Percentiles rank a stretch among this genome's conserved stretches.
phyloP scores from a whole-genome alignment of 306 rosid species.

The Ceratonia siliqua region DNA sequence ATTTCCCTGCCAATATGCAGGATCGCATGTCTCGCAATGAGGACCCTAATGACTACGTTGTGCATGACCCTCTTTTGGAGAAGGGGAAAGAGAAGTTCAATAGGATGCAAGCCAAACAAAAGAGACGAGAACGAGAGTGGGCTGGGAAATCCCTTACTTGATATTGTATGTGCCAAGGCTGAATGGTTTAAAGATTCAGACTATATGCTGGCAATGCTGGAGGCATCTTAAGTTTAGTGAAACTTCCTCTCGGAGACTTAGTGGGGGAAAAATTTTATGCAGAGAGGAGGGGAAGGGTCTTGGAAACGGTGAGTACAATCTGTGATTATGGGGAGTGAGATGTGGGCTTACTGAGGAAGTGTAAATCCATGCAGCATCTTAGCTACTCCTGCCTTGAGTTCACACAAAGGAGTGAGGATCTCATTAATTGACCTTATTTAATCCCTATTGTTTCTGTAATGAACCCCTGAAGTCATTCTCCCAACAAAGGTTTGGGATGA shows the following conservation, averaged over 20 bases:
- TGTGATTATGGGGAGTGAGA: slow-evolving; percentile 3
- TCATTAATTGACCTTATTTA: slow-evolving; percentile 3
- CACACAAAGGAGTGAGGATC: slow-evolving; percentile 13
- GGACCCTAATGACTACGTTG: slow-evolving; percentile 80
- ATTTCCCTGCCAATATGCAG: slow-evolving; percentile 44
- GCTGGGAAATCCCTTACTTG: slow-evolving; percentile 59
- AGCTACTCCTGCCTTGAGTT: slow-evolving; percentile 6
- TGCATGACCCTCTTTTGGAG: slow-evolving; percentile 92
- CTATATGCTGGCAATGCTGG: background rate
- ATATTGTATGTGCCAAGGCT: slow-evolving; percentile 20
- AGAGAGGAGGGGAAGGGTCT: background rate
- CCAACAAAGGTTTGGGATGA: too few species aligned
- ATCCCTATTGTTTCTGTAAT: too few species aligned
- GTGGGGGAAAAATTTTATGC: slow-evolving; percentile 4
- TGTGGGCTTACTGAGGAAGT: slow-evolving; percentile 1
- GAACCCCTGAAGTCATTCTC: too few species aligned
- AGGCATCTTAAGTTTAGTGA: background rate
- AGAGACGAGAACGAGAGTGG: slow-evolving; percentile 57
- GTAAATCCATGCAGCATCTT: background rate
- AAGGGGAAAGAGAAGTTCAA: slow-evolving; percentile 94
- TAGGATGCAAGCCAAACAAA: slow-evolving; percentile 88
- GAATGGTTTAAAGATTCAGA: background rate
- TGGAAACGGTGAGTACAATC: slow-evolving; percentile 8
- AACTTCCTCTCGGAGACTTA: background rate
- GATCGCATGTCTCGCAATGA: slow-evolving; percentile 87